Conservation (phyloP, 192 early-diverging fungal species). For the Coemansia sp. region DNA sequence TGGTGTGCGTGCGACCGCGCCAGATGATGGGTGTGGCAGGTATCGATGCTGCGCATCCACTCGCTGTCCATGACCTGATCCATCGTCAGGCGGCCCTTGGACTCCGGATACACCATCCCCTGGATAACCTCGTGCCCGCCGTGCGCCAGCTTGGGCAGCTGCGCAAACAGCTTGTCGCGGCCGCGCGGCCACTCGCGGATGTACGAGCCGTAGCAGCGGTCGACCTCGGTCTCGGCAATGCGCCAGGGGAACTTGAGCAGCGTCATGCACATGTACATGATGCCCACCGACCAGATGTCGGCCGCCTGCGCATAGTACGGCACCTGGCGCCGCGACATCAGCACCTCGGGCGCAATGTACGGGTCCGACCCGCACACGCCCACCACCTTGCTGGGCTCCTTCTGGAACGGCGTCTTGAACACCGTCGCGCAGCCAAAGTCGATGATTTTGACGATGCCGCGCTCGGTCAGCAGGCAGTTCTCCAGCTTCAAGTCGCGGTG, state of each 20-base stretch:
- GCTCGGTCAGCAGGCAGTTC: constrained; percentile 75
- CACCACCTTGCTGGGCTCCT: constrained; percentile 55
- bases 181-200: constrained; percentile 51
- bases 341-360: constrained; percentile 91
- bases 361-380: constrained; percentile 89
- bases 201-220: constrained; percentile 58
- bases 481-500: constrained; percentile 91
- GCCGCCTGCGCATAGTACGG: constrained; percentile 75
- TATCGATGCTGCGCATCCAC: constrained; percentile 70
- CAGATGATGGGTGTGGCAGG: constrained; percentile 40
- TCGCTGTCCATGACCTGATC: constrained; percentile 62
- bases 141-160: constrained; percentile 54
- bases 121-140: constrained; percentile 59
- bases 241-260: constrained; percentile 69
- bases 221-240: constrained; percentile 51
- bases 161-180: constrained; percentile 51
- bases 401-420: constrained; percentile 79
- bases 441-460: constrained; percentile 83
- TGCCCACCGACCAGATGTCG: constrained; percentile 88
- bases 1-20: constrained; percentile 31
- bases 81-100: constrained; percentile 57
- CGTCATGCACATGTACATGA: constrained; percentile 78
- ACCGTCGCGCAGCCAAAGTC: constrained; percentile 93
- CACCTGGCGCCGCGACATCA: constrained; percentile 54
- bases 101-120: constrained; percentile 62